A percentile compares a stretch with the other conserved stretches of the same genome.
Evolutionary conservation across 495 filamentous ascomycete species (phyloP).

Genomic region (Neurospora sublineolata): DNA sequence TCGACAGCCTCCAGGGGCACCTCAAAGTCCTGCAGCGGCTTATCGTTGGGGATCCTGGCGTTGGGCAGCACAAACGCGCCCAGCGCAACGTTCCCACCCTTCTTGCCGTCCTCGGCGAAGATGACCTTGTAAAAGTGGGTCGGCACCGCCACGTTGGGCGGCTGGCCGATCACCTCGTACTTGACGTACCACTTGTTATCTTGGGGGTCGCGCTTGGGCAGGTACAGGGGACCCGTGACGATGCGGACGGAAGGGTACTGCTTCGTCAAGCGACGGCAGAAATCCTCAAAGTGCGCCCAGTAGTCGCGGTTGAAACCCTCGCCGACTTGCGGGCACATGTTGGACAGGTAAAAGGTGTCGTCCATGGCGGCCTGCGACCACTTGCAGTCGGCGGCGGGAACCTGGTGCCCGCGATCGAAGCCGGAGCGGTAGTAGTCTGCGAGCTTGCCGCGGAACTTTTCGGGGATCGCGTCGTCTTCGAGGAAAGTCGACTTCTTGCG

Average conservation of each 20-base stretch:
- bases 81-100: slow-evolving; percentile 67
- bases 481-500: slow-evolving; percentile 71
- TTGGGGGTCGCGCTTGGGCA: slow-evolving; percentile 59
- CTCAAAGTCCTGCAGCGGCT: slow-evolving; percentile 78
- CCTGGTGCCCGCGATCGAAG: slow-evolving; percentile 94
- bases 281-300: slow-evolving; percentile 98
- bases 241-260: slow-evolving; percentile 82
- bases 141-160: slow-evolving; percentile 89
- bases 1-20: slow-evolving; percentile 88
- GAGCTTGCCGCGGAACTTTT: slow-evolving; percentile 78
- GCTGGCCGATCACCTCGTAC: slow-evolving; percentile 94
- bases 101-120: slow-evolving; percentile 73
- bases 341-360: slow-evolving; percentile 79
- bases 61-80: slow-evolving; percentile 96
- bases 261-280: slow-evolving; percentile 68
- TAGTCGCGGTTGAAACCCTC: slow-evolving; percentile 97
- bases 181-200: slow-evolving; percentile 91
- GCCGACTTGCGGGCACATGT: slow-evolving; percentile 97
- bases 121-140: slow-evolving; percentile 99
- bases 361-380: slow-evolving; percentile 93
- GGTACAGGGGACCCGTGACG: slow-evolving; percentile 87
- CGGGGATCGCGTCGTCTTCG: slow-evolving; percentile 70
- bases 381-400: slow-evolving; percentile 93
- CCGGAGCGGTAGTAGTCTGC: slow-evolving; percentile 89
- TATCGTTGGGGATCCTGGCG: slow-evolving; percentile 76